These are phyloP conservation scores for Cyathus striatus DNA, from an alignment of 768 basidiomycete genomes.

Conservation along the genomic window DNA sequence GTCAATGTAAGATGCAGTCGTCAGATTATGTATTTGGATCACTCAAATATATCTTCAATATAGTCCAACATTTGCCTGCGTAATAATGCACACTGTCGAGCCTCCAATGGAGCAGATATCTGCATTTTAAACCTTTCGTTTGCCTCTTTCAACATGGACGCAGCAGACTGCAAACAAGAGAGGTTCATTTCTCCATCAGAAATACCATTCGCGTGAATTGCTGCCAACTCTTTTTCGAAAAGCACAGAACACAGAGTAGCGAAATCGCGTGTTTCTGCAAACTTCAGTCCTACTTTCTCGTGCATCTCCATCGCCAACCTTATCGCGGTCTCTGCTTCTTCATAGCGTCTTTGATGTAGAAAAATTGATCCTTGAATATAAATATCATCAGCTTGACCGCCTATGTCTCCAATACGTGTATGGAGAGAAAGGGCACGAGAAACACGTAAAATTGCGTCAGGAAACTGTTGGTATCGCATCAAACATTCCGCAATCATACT, in stretches of 20 bases:
- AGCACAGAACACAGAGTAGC: conserved; percentile 9
- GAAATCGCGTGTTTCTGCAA: conserved; percentile 10
- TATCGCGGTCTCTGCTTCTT: conserved; percentile 13
- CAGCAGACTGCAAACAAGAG: too few relatives aligned
- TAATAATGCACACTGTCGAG: too few relatives aligned
- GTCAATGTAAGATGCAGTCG: too few relatives aligned
- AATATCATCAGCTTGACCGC: conserved; percentile 19
- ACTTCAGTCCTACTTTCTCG: conserved; percentile 5
- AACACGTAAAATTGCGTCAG: conserved; percentile 10
- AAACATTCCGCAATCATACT: conserved; percentile 8
- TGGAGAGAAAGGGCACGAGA: conserved; percentile 12
- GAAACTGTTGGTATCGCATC: conserved; percentile 6
- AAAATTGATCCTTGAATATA: conserved; percentile 18
- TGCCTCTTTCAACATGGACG: too few relatives aligned
- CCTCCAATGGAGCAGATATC: too few relatives aligned
- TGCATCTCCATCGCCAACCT: conserved; percentile 15
- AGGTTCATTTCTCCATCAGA: not conserved
- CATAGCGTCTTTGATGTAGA: conserved; percentile 12
- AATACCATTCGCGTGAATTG: not conserved
- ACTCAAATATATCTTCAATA: too few relatives aligned
- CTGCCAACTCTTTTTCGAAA: not conserved
- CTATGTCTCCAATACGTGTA: conserved; percentile 12
- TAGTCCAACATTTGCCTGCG: too few relatives aligned
- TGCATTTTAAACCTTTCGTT: too few relatives aligned
- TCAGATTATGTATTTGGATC: too few relatives aligned